These are phyloP conservation scores for Thermomucor indicae-seudaticae DNA, from an alignment of 371 early-diverging fungal species.

Conservation along the genomic window DNA sequence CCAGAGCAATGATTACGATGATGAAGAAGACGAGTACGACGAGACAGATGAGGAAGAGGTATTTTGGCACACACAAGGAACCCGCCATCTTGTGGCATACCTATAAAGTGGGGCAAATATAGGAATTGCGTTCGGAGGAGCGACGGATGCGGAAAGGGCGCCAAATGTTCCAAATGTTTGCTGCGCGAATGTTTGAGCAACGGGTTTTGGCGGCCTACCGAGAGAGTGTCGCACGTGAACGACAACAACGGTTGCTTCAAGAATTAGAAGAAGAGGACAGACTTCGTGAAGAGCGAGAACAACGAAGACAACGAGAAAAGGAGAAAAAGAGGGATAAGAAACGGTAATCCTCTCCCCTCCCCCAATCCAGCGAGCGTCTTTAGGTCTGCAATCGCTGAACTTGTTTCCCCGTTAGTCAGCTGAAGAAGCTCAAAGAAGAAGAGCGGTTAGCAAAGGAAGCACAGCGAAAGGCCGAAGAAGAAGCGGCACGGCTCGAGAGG, in stretches of 20 bases:
- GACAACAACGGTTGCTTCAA: slow-evolving; percentile 72
- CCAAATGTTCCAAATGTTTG: slow-evolving; percentile 91
- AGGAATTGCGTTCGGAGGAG: slow-evolving; percentile 75
- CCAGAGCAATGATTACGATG: slow-evolving; percentile 23
- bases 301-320: slow-evolving; percentile 57
- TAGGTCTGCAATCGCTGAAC: not conserved
- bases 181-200: slow-evolving; percentile 92
- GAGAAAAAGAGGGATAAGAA: slow-evolving; percentile 61
- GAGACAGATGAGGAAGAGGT: slow-evolving; percentile 46
- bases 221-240: slow-evolving; percentile 81
- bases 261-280: slow-evolving; percentile 77
- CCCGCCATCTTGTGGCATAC: not conserved
- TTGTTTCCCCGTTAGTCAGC: slow-evolving; percentile 4
- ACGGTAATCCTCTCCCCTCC: slow-evolving; percentile 18
- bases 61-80: not conserved
- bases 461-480: slow-evolving; percentile 25
- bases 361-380: not conserved
- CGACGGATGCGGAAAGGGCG: slow-evolving; percentile 86
- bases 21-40: slow-evolving; percentile 50
- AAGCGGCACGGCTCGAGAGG: slow-evolving; percentile 11
- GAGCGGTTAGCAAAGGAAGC: slow-evolving; percentile 27
- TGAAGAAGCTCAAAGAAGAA: slow-evolving; percentile 27
- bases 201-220: slow-evolving; percentile 84
- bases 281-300: slow-evolving; percentile 60
- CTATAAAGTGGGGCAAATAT: not conserved